Percentiles rank a stretch among this genome's conserved stretches.
phyloP scores from a whole-genome alignment of 2,329 filamentous ascomycete genomes.

The Stagonosporopsis cucurbitacearum region DNA sequence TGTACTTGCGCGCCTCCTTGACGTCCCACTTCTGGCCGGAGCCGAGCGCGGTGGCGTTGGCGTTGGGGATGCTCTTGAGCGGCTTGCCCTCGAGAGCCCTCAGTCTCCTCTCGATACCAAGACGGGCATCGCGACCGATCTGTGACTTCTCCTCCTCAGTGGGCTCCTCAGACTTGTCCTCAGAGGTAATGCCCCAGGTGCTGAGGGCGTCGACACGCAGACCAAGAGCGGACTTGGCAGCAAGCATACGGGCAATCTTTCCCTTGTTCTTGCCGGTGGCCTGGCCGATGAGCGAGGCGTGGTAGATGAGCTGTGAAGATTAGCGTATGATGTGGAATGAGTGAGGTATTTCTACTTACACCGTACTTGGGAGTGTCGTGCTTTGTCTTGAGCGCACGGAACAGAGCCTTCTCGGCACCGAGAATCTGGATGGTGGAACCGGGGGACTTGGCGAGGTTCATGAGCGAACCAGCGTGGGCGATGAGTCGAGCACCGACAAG shows the following conservation, averaged over 20 bases:
- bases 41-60: slow-evolving; percentile 54
- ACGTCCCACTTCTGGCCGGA: slow-evolving; percentile 78
- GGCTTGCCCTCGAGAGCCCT: slow-evolving; percentile 89
- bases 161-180: slow-evolving; percentile 54
- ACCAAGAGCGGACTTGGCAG: slow-evolving; percentile 91
- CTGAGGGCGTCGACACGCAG: slow-evolving; percentile 89
- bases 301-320: slow-evolving; percentile 67
- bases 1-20: slow-evolving; percentile 94
- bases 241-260: slow-evolving; percentile 96
- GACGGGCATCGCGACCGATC: slow-evolving; percentile 74
- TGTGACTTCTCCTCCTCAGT: slow-evolving; percentile 89
- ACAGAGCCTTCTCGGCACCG: slow-evolving; percentile 97
- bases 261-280: slow-evolving; percentile 99
- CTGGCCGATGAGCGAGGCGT: slow-evolving; percentile 79
- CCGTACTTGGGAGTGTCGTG: slow-evolving; percentile 99
- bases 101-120: slow-evolving; percentile 77
- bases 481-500: slow-evolving; percentile 94
- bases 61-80: slow-evolving; percentile 75
- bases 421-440: slow-evolving; percentile 97
- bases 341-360: slow-evolving; percentile 44
- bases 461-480: slow-evolving; percentile 89
- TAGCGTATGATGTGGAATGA: background rate
- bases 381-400: slow-evolving; percentile 98
- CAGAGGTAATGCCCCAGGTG: slow-evolving; percentile 73
- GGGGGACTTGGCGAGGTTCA: slow-evolving; percentile 93